Percentiles rank a stretch among this genome's conserved stretches.
These are phyloP conservation scores for Tolypocladium tropicale DNA, from an alignment of 2,329 filamentous ascomycete genomes.

Conservation along the genomic window DNA sequence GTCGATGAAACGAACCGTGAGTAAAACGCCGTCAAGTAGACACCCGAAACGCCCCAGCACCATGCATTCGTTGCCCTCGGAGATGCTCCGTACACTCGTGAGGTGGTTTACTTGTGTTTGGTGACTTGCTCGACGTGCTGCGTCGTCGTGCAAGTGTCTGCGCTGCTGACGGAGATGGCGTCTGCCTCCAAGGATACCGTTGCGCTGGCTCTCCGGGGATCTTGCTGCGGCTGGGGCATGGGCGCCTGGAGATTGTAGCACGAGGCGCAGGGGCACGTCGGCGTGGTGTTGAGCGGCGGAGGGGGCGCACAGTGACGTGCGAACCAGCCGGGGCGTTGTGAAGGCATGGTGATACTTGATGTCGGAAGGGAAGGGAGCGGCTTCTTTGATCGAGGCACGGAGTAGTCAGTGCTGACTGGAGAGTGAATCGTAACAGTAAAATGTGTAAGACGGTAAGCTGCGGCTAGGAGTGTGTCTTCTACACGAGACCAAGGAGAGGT, in stretches of 20 bases:
- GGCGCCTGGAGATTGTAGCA: conserved; percentile 8
- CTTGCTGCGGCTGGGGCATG: not conserved
- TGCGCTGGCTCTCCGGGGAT: not conserved
- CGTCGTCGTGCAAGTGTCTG: not conserved
- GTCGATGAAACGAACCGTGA: not conserved
- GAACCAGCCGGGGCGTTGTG: conserved; percentile 24
- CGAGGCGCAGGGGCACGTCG: conserved; percentile 23
- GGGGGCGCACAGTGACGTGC: conserved; percentile 29
- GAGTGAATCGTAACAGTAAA: too few relatives aligned
- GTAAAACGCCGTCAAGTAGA: not conserved
- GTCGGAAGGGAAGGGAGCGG: not conserved
- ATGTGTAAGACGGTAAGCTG: too few relatives aligned
- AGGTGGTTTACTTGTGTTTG: not conserved
- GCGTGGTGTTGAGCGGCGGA: conserved; percentile 22
- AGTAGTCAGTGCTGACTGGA: not conserved
- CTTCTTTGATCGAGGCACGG: not conserved
- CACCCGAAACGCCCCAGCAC: not conserved
- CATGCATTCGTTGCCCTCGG: too few relatives aligned
- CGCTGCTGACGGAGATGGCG: not conserved
- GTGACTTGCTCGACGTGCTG: conserved; percentile 1
- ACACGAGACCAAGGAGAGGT: not conserved
- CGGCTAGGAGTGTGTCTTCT: not conserved
- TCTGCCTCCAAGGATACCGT: not conserved
- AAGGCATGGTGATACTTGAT: conserved; percentile 14
- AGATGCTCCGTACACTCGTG: too few relatives aligned